Evolutionary conservation across 2,329 filamentous ascomycete species (phyloP).

Genomic region (Epichloe sp.): DNA sequence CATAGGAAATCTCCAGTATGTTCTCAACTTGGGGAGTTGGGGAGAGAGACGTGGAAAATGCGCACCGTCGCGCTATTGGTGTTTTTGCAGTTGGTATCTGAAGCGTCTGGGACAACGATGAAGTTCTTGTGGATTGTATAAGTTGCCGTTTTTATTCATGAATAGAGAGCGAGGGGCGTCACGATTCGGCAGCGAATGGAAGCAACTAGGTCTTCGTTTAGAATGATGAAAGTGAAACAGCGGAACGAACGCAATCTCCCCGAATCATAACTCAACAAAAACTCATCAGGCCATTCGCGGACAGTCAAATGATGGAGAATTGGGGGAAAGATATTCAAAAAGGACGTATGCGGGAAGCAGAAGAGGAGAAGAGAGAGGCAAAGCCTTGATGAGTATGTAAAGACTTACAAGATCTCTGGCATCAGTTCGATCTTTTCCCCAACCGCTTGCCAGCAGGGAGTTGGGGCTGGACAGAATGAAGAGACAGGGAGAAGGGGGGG

Average conservation of each 20-base stretch:
- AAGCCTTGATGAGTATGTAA: background rate
- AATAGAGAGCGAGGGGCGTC: background rate
- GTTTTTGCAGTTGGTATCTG: no score
- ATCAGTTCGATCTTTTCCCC: constrained; percentile 8
- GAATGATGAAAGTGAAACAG: background rate
- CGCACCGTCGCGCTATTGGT: no score
- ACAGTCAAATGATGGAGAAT: background rate
- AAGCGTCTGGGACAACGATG: background rate
- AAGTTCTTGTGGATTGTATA: background rate
- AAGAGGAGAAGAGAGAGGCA: background rate
- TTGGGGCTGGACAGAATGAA: background rate
- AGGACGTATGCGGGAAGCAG: background rate
- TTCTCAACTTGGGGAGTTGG: no score
- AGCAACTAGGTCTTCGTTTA: background rate
- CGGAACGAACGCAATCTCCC: background rate
- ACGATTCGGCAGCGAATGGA: background rate
- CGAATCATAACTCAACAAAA: background rate
- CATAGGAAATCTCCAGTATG: background rate
- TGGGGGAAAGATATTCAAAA: background rate
- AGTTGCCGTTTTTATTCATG: background rate
- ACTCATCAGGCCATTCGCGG: background rate
- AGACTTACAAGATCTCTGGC: constrained; percentile 7
- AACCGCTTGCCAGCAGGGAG: constrained; percentile 3
- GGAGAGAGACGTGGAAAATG: no score
- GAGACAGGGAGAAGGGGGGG: background rate